Base-by-base conservation (phyloP, 2,329 filamentous ascomycete genomes). In the Pseudogymnoascus sp. region DNA sequence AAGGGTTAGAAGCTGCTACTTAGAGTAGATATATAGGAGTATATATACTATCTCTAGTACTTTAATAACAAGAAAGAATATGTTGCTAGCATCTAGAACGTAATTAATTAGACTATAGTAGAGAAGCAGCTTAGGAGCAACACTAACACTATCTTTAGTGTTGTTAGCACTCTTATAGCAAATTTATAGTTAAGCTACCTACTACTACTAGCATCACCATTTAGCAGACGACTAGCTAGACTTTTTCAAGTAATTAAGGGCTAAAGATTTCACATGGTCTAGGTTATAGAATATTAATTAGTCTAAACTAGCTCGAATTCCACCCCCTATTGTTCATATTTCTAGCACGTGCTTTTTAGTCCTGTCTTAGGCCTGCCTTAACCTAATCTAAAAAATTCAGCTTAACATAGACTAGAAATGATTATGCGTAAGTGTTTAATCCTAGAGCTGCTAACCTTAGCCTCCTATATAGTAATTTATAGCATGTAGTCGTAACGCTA, bases 1-100 rank as follows among this genome's bases (percentile, higher is more conserved):
- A 79, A 79, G 14, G 81, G 83, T 3, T 83, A 87, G 67, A 81
- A 84, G n/a, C 88, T 88, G 7, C 77, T 96, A 16, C 80, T 92
- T 43, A 91, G 90, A 0, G 81, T 96, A 1, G 91, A 96, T 74
- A 93, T 96, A 85, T 96, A 91, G 91, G 91, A 96, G 78, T 91
- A 96, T 78, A 91, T 91, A 0, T 96, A 96, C 73, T 96, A 96
- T 72, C 77, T 96, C 16, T 90, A 90, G 84, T 93, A 91, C 69
- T 79, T 88, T 64, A 92, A 92, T 69, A 85, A 86, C 65, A 91
- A 91, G 75, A 87, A 86, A 0, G 84, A 85, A 0, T 93, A 93
- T 69, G 82, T 91, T 5, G 83, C 89, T 65, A 88, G 88, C 66
- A 89, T 91, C 69, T 92, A 88, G 89, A 85, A 85, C 37, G 84